Conservation (phyloP, 2,329 filamentous ascomycete genomes). For the Hypocreales sp. region DNA sequence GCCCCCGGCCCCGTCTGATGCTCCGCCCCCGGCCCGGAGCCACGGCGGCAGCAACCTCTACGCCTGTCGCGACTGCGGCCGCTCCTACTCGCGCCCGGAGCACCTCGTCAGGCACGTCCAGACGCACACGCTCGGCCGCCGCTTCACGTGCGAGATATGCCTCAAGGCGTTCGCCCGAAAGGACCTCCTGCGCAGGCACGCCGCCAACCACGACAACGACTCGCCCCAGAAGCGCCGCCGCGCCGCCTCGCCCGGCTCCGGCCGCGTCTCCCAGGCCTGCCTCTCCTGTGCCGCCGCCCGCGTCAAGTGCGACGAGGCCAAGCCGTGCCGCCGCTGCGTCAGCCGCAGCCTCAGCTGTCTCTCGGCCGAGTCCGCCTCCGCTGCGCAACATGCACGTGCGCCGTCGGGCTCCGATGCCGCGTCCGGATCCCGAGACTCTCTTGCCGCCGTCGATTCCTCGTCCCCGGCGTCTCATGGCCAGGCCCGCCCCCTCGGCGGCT, state of each 20-base stretch:
- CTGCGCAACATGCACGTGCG: constrained; percentile 21
- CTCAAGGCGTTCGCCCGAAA: constrained; percentile 38
- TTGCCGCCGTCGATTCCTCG: constrained; percentile 5
- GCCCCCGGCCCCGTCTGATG: background rate
- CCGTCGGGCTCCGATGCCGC: constrained; percentile 1
- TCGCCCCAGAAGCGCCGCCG: constrained; percentile 30
- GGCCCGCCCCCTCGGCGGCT: constrained; percentile 2
- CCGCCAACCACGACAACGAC: constrained; percentile 33
- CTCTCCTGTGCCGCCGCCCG: constrained; percentile 33
- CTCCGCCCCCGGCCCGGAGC: constrained; percentile 2
- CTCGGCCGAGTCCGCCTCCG: constrained; percentile 19
- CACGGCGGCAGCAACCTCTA: constrained; percentile 22
- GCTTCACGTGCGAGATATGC: constrained; percentile 33
- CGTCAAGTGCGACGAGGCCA: constrained; percentile 38
- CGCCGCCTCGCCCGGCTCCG: constrained; percentile 26
- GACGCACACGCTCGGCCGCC: constrained; percentile 33
- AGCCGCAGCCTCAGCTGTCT: constrained; percentile 30
- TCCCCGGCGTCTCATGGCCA: constrained; percentile 9
- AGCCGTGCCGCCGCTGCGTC: constrained; percentile 36
- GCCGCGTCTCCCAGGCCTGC: constrained; percentile 37
- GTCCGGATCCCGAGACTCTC: constrained; percentile 1
- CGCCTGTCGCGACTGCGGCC: constrained; percentile 35
- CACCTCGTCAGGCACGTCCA: constrained; percentile 36
- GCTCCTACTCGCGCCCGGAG: constrained; percentile 35
- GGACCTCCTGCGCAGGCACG: constrained; percentile 36